A percentile compares a stretch with the other conserved stretches of the same genome.
phyloP scores from a whole-genome alignment of 2,329 filamentous ascomycete species.

The Colletotrichum sp. region DNA sequence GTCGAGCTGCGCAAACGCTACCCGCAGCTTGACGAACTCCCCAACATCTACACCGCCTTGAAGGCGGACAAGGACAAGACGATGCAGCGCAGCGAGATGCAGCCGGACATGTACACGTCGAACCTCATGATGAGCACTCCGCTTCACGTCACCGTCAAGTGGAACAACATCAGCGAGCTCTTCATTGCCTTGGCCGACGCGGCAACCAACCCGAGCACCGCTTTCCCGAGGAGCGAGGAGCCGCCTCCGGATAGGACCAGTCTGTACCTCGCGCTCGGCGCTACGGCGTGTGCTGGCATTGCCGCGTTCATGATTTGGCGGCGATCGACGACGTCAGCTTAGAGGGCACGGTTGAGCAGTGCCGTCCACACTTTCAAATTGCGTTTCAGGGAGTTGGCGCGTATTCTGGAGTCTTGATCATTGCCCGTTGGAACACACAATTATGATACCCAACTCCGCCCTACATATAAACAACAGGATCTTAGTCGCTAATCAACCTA shows the following conservation, averaged over 20 bases:
- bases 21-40: slow-evolving; percentile 85
- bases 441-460: slow-evolving; percentile 23
- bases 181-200: slow-evolving; percentile 93
- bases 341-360: neutral
- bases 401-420: neutral
- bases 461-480: neutral
- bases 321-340: slow-evolving; percentile 55
- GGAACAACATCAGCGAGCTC: slow-evolving; percentile 91
- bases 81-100: slow-evolving; percentile 88
- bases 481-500: slow-evolving; percentile 12
- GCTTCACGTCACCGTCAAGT: slow-evolving; percentile 92
- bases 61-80: slow-evolving; percentile 97
- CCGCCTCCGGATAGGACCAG: slow-evolving; percentile 83
- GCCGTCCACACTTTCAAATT: neutral
- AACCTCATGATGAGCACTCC: slow-evolving; percentile 87
- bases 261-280: slow-evolving; percentile 84
- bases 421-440: neutral
- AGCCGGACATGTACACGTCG: slow-evolving; percentile 91
- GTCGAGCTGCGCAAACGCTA: slow-evolving; percentile 80
- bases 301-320: slow-evolving; percentile 72
- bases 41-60: slow-evolving; percentile 88
- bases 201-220: slow-evolving; percentile 86
- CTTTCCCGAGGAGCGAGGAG: slow-evolving; percentile 89
- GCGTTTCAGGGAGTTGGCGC: slow-evolving; percentile 16
- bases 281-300: slow-evolving; percentile 67